A percentile compares a stretch with the other conserved stretches of the same genome.
Conservation (phyloP, 495 filamentous ascomycete genomes). For the Podospora fimiseda region DNA sequence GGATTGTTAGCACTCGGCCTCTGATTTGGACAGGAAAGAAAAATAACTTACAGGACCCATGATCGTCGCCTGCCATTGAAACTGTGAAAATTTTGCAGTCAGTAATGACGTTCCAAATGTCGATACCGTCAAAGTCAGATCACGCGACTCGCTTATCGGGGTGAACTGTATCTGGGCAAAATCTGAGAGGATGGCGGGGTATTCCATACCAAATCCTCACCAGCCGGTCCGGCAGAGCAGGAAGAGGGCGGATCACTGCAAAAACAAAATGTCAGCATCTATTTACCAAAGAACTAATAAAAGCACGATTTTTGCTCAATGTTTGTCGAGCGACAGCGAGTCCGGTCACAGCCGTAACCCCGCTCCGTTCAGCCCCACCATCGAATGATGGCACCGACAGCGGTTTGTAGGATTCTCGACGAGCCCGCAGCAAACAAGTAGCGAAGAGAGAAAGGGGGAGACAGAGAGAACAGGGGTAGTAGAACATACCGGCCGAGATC, state of each 20-base stretch:
- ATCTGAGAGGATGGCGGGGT: slow-evolving; percentile 11
- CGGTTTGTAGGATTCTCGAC: too few relatives aligned
- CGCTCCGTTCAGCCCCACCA: slow-evolving; percentile 19
- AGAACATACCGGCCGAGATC: slow-evolving; percentile 90
- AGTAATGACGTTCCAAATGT: slow-evolving; percentile 16
- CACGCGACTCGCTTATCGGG: slow-evolving; percentile 2
- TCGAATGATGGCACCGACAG: slow-evolving; percentile 19
- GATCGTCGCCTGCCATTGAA: slow-evolving; percentile 99
- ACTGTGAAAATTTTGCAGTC: slow-evolving; percentile 50
- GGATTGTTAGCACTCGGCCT: not conserved
- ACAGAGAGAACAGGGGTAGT: slow-evolving; percentile 1
- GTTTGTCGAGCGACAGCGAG: not conserved
- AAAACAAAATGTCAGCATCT: slow-evolving; percentile 35
- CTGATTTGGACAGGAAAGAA: slow-evolving; percentile 1
- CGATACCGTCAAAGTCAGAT: not conserved
- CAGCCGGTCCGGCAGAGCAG: slow-evolving; percentile 92
- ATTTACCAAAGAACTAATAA: not conserved
- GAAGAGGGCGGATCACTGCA: slow-evolving; percentile 94
- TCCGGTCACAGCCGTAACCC: not conserved
- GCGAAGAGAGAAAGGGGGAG: slow-evolving; percentile 5
- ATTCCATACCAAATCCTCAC: slow-evolving; percentile 89
- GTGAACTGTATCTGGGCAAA: slow-evolving; percentile 4
- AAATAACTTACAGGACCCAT: slow-evolving; percentile 89
- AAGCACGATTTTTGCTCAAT: not conserved
- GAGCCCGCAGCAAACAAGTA: slow-evolving; percentile 6